Evolutionary conservation across 345 rosid genomes (phyloP).

Genomic region (Aethionema arabicum): DNA sequence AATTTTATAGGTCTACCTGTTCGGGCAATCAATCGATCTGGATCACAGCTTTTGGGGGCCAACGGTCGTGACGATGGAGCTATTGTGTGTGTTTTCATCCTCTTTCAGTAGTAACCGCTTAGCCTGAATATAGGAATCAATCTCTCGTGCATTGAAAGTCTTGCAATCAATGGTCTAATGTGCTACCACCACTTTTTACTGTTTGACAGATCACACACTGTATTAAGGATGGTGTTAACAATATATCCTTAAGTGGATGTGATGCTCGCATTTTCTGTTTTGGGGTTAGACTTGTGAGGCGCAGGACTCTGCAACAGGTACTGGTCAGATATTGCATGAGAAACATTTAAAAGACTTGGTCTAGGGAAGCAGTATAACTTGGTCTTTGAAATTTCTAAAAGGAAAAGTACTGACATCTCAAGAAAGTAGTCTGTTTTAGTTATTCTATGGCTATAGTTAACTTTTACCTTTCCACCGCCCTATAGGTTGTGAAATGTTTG

Average conservation of each 20-base stretch:
- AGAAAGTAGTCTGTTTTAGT: constrained; percentile 10
- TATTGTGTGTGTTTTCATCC: constrained; percentile 53
- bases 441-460: constrained; percentile 8
- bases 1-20: constrained; percentile 50
- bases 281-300: constrained; percentile 83
- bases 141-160: constrained; percentile 2
- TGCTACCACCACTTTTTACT: constrained; percentile 18
- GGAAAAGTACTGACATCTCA: neutral
- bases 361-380: neutral
- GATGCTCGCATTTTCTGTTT: constrained; percentile 80
- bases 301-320: constrained; percentile 83
- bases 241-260: constrained; percentile 64
- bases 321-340: constrained; percentile 13
- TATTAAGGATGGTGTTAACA: constrained; percentile 72
- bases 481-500: neutral
- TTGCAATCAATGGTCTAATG: constrained; percentile 2
- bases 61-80: constrained; percentile 98
- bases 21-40: constrained; percentile 85
- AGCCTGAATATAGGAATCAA: constrained; percentile 7
- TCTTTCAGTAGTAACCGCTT: constrained; percentile 21
- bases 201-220: constrained; percentile 59
- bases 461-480: neutral
- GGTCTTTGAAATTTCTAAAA: constrained; percentile 1
- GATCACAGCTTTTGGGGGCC: constrained; percentile 78
- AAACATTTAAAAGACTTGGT: constrained; percentile 13